Base-by-base conservation (phyloP, 108 stramenopile species). In the Discostella stelligeroides region DNA sequence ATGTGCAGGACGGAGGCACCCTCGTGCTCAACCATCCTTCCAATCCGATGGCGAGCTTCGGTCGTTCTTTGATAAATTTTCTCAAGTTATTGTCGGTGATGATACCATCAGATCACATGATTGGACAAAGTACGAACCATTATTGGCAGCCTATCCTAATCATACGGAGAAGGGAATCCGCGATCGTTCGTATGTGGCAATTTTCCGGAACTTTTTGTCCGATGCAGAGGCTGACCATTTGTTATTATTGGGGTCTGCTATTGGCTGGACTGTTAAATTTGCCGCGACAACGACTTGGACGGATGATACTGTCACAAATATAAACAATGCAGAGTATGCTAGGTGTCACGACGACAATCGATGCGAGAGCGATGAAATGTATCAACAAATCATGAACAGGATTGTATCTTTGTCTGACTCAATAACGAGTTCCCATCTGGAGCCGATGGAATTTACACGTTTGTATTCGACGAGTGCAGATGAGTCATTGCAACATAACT, bases 181-280 rank as follows among this genome's bases (percentile, higher is more conserved):
- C n/a, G 39, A 73, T 1, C 77, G 74, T 59, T 53, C 82, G 29
- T 82, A 66, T 30, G 66, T 82, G 21, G 58, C 70, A n/a, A 27
- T 63, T 24, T 34, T 77, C 5, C 60, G 63, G 51, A 57, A 82
- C 12, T 75, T 82, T 21, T 14, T 82, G 4, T 63, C 82, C 11
- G 34, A 63, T 21, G 57, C 57, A 12, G 78, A 82, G 46, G 58
- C 28, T 28, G 63, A 79, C 53, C 21, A 42, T 10, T 57, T 82
- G 21, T 8, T 29, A n/a, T 40, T 39, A 4, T 50, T 82, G 28
- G 73, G 51, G 4, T 41, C 48, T 41, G 40, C 42, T 17, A 66
- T 63, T 37, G 59, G 29, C 65, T 11, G 11, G 24, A 25, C 50
- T 23, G 23, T 18, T 7, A 47, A 18, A 15, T 7, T 1, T 25